Conservation (phyloP, 1,284 basidiomycete genomes). For the Takashimella tepidaria region DNA sequence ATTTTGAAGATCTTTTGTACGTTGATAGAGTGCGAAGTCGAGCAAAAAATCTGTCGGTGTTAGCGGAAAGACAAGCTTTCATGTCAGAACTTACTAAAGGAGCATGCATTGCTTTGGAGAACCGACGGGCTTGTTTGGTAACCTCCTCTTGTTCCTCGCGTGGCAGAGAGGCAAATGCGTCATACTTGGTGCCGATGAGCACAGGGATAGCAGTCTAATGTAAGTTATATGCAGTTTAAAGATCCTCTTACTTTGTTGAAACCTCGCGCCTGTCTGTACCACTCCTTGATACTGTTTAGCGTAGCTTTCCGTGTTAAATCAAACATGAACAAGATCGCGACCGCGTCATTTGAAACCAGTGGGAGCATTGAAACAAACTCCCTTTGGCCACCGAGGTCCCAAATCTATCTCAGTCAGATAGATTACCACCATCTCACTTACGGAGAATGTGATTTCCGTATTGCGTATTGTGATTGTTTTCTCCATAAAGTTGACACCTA, state of each 20-base stretch:
- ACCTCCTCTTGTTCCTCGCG: slow-evolving; percentile 98
- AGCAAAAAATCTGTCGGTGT: slow-evolving; percentile 73
- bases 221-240: not conserved
- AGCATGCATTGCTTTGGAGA: slow-evolving; percentile 96
- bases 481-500: slow-evolving; percentile 99
- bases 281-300: slow-evolving; percentile 95
- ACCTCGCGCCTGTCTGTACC: slow-evolving; percentile 96
- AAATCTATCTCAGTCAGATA: slow-evolving; percentile 55
- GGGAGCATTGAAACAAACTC: slow-evolving; percentile 99
- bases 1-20: slow-evolving; percentile 98
- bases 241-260: slow-evolving; percentile 80
- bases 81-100: slow-evolving; percentile 56
- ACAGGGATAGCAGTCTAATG: slow-evolving; percentile 87
- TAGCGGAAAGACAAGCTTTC: not conserved
- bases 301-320: slow-evolving; percentile 95
- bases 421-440: slow-evolving; percentile 18
- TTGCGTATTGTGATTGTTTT: slow-evolving; percentile 95
- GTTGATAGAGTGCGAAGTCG: slow-evolving; percentile 94
- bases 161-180: slow-evolving; percentile 91
- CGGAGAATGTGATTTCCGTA: slow-evolving; percentile 95
- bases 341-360: slow-evolving; percentile 95
- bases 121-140: slow-evolving; percentile 94
- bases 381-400: slow-evolving; percentile 95
- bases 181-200: slow-evolving; percentile 95
- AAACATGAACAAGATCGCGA: slow-evolving; percentile 99